Evolutionary conservation across 148 eudicot genomes (phyloP), one percentile per base, ranked within the genome.

Genomic region (Heliosperma pusillum): DNA sequence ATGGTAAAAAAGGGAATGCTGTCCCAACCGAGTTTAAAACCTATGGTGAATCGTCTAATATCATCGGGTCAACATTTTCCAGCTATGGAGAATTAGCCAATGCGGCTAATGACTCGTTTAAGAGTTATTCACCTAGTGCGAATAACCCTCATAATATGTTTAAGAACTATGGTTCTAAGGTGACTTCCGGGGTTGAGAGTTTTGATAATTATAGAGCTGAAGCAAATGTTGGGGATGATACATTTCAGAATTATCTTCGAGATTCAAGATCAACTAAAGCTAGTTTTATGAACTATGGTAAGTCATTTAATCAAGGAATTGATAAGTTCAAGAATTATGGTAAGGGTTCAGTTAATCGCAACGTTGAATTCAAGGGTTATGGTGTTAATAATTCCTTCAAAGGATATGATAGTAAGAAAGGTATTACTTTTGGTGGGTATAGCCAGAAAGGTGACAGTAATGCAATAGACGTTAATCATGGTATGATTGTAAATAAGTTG

Each of bases 261-360:
- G 81, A 66, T 13, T 88, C 90, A 13, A 87, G 80, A 16, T 80
- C 86, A 2, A 91, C 74, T 5, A 87, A 89, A 58, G 84, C 84
- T 4, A 82, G 74, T 59, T 95, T 92, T 30, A 30, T 45, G 11
- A 92, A 88, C 60, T 95, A 95, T 62, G 98, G 98, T 0, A 92
- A 89, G 75, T 88, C 97, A 0, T 86, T 92, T 29, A 90, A 88
- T 56, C 80, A 71, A 66, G 98, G 98, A 2, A 52, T 47, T 8
- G 97, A 95, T 75, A 64, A 76, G 1, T 95, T 95, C 72, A 90
- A 74, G 76, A 93, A 80, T 60, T 95, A 95, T 16, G 96, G 89
- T 11, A 86, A 82, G 68, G 91, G 89, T 29, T 77, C 88, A 1
- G 67, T 62, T 17, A 82, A 75, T 60, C 89, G 84, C 3, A n/a